These are phyloP conservation scores for Aspergillus ibericus DNA, from an alignment of 2,329 filamentous ascomycete genomes.

Conservation along the genomic window DNA sequence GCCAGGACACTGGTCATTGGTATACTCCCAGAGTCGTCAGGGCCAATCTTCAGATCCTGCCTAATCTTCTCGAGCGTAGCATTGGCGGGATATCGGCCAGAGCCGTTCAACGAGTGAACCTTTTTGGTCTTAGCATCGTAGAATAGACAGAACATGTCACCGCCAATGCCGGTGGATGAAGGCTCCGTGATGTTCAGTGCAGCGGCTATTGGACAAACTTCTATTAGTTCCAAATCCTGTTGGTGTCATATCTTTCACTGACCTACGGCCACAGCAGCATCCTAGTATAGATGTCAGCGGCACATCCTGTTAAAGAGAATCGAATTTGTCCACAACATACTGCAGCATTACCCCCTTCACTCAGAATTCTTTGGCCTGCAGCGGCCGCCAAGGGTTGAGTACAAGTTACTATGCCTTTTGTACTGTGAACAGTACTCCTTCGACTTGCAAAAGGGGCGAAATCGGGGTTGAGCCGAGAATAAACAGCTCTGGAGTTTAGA, in stretches of 20 bases:
- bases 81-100: constrained; percentile 74
- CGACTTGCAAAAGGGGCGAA: constrained; percentile 60
- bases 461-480: constrained; percentile 49
- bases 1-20: constrained; percentile 75
- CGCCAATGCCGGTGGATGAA: constrained; percentile 88
- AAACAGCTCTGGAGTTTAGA: constrained; percentile 52
- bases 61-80: constrained; percentile 70
- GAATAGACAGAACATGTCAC: constrained; percentile 95
- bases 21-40: constrained; percentile 60
- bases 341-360: constrained; percentile 87
- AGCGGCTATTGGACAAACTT: constrained; percentile 60
- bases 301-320: too few species aligned
- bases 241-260: constrained; percentile 31
- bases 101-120: constrained; percentile 86
- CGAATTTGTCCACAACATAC: constrained; percentile 53
- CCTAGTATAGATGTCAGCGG: constrained; percentile 51
- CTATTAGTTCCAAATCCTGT: background rate
- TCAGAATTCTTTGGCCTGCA: constrained; percentile 81
- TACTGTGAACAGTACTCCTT: constrained; percentile 89
- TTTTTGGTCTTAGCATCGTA: constrained; percentile 81
- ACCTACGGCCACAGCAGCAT: constrained; percentile 94
- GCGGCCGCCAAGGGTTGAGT: constrained; percentile 86
- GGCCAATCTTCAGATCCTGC: constrained; percentile 64
- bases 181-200: constrained; percentile 93
- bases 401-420: constrained; percentile 85